Evolutionary conservation across 768 basidiomycete species (phyloP), one percentile per base, ranked within the genome.

Genomic region (Hygrophorus pudorinus): DNA sequence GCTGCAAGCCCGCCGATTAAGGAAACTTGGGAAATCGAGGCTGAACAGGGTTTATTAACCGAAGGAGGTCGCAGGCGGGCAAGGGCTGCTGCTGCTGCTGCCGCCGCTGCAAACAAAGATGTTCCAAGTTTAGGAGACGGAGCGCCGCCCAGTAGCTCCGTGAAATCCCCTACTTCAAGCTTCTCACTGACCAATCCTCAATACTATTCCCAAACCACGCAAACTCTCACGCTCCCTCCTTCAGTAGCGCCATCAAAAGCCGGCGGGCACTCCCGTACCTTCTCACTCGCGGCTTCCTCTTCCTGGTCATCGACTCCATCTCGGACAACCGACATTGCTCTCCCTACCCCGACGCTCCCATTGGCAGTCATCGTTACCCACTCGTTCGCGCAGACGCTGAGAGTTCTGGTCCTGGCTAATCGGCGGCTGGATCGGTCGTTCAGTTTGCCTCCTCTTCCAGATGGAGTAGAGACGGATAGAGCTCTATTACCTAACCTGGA

Each of bases 1-100:
- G 17, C 40, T 24, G 20, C 13, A 8, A 20, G n/a, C 9, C 20
- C 16, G 21, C 41, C 28, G 12, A 53, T 66, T 9, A 86, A 83
- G 54, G 86, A 87, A 54, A 57, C 69, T n/a, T 87, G 85, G 85
- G 86, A 88, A 51, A 69, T 83, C 24, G 84, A 85, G 47, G 82
- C 81, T 0, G 84, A 87, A 53, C 79, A 79, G 47, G 84, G 83
- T 1, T 56, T 87, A 38, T 55, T 81, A 24, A 84, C 84, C 0
- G 87, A 87, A 52, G 86, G 83, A 14, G 83, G 79, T 13, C 75
- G 72, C 51, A 65, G 84, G 29, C 72, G 81, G 14, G 78, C 79
- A 16, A 65, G 79, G 46, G 81, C 79, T 0, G 66, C 65, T 4
- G 75, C 73, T 13, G 24, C 24, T 24, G 68, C 71, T n/a, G 59